A percentile compares a stretch with the other conserved stretches of the same genome.
Evolutionary conservation across 345 rosid genomes (phyloP).

Genomic region (Erysimum cheiranthoides): DNA sequence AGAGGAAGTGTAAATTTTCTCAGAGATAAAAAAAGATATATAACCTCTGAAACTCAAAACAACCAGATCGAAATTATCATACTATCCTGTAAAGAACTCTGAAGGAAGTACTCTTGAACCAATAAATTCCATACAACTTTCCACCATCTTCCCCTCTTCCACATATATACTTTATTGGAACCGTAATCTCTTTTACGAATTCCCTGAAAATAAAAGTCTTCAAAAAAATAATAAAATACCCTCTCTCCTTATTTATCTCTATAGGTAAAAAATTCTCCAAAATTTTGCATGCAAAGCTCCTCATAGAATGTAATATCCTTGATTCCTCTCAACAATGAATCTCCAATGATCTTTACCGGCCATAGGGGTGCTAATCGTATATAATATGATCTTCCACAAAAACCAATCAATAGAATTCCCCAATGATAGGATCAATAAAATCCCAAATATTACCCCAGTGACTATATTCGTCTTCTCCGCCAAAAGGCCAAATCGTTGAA

Average conservation of each 20-base stretch:
- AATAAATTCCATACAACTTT: conserved; percentile 29
- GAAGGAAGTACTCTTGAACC: conserved; percentile 8
- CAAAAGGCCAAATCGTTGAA: conserved; percentile 66
- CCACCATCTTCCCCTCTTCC: conserved; percentile 25
- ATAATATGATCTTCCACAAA: conserved; percentile 20
- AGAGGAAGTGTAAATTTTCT: background rate
- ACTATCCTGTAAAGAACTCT: conserved; percentile 2
- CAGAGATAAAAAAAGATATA: conserved; percentile 1
- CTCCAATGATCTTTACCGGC: background rate
- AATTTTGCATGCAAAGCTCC: conserved; percentile 42
- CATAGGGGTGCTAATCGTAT: background rate
- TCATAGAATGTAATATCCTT: conserved; percentile 11
- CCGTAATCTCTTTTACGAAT: conserved; percentile 34
- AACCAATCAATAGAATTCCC: conserved; percentile 14
- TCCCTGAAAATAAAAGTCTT: conserved; percentile 13
- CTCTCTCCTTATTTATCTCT: conserved; percentile 26
- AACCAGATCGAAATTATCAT: conserved; percentile 24
- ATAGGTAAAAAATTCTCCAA: conserved; percentile 30
- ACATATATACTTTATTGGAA: conserved; percentile 42
- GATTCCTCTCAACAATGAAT: conserved; percentile 31
- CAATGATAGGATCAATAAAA: conserved; percentile 58
- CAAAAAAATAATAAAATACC: conserved; percentile 15
- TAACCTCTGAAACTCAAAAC: conserved; percentile 29
- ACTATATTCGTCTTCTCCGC: conserved; percentile 68
- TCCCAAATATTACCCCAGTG: conserved; percentile 66